A percentile compares a stretch with the other conserved stretches of the same genome.
These are phyloP conservation scores for Beauveria bassiana DNA, from an alignment of 2,329 filamentous ascomycete genomes.

Conservation along the genomic window DNA sequence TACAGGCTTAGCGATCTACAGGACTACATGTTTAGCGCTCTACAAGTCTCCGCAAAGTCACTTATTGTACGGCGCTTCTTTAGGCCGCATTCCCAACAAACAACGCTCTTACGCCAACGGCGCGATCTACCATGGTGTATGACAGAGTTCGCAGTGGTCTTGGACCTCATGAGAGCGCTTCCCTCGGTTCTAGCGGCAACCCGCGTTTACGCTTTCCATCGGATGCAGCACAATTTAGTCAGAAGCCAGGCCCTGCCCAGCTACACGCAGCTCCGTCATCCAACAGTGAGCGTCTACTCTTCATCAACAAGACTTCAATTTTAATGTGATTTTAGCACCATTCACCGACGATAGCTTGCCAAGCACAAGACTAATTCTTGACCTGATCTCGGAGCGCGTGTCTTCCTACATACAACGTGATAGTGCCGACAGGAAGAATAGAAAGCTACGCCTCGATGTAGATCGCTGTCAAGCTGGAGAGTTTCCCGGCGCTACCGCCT, in stretches of 20 bases:
- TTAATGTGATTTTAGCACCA: background rate
- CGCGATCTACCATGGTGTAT: background rate
- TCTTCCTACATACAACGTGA: background rate
- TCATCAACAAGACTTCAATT: background rate
- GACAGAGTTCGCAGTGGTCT: background rate
- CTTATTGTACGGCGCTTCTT: background rate
- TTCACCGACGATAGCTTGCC: background rate
- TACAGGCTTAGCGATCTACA: background rate
- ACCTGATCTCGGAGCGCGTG: background rate
- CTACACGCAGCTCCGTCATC: background rate
- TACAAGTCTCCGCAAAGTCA: background rate
- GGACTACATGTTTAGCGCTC: background rate
- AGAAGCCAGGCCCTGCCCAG: background rate
- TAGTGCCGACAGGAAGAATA: background rate
- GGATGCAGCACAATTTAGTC: background rate
- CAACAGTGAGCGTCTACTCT: background rate
- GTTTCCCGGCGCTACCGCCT: background rate
- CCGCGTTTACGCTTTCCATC: background rate
- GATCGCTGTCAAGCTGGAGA: conserved; percentile 3
- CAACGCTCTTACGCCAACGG: background rate
- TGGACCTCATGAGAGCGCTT: background rate
- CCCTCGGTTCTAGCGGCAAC: background rate
- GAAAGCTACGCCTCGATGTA: background rate
- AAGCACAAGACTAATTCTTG: background rate
- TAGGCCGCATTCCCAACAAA: background rate